These are phyloP conservation scores for Dujonia santamariae DNA, from an alignment of 1,139 yeast genomes.

Conservation along the genomic window DNA sequence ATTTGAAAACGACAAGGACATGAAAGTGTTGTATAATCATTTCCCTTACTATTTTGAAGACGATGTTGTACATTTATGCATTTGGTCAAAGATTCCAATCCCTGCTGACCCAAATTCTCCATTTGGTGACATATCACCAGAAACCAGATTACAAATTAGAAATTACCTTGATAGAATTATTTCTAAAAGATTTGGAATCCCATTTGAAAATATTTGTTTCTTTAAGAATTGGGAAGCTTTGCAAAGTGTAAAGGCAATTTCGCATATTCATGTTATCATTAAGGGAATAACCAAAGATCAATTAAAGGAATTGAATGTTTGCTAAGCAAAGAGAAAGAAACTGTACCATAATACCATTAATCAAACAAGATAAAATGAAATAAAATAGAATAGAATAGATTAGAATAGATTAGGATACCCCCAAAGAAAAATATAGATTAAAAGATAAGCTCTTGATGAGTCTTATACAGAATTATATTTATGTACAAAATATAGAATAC, in stretches of 20 bases:
- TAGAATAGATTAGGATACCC: too few species aligned
- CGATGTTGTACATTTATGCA: slow-evolving; percentile 38
- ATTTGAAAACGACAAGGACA: slow-evolving; percentile 20
- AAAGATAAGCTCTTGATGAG: too few species aligned
- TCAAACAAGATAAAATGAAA: too few species aligned
- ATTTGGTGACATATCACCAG: slow-evolving; percentile 43
- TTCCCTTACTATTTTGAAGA: slow-evolving; percentile 42
- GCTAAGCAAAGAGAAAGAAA: not conserved
- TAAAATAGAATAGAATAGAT: too few species aligned
- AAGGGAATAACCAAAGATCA: slow-evolving; percentile 28
- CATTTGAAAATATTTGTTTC: slow-evolving; percentile 46
- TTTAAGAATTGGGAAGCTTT: slow-evolving; percentile 61
- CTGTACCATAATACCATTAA: not conserved
- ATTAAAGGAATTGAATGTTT: slow-evolving; percentile 14
- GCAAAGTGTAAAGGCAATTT: slow-evolving; percentile 56
- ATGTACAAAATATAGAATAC: too few species aligned
- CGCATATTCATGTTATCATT: slow-evolving; percentile 58
- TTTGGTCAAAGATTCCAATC: slow-evolving; percentile 40
- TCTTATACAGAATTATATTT: too few species aligned
- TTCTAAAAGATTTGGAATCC: slow-evolving; percentile 34
- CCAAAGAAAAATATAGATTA: too few species aligned
- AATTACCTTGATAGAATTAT: slow-evolving; percentile 44
- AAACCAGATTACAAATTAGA: slow-evolving; percentile 35
- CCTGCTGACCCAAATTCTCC: slow-evolving; percentile 29
- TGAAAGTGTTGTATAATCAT: slow-evolving; percentile 37